A percentile compares a stretch with the other conserved stretches of the same genome.
Conservation (phyloP, 2,329 filamentous ascomycete genomes). For the Pestalotiopsis sp. region DNA sequence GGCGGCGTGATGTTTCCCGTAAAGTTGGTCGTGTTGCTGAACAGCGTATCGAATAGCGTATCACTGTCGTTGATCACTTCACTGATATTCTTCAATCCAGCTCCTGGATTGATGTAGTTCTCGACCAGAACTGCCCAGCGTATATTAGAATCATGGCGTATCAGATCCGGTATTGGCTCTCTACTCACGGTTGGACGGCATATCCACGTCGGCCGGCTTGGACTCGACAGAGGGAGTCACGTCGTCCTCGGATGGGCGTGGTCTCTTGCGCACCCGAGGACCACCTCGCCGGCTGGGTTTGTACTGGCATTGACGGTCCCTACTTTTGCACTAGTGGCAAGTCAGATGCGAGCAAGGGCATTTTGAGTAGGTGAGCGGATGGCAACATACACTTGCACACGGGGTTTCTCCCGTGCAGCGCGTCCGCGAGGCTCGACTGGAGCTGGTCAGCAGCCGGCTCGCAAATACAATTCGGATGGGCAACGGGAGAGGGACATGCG, state of each 20-base stretch:
- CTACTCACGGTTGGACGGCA: slow-evolving; percentile 34
- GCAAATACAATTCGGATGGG: background rate
- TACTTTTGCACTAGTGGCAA: slow-evolving; percentile 38
- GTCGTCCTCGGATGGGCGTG: slow-evolving; percentile 29
- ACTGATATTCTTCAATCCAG: slow-evolving; percentile 48
- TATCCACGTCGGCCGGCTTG: slow-evolving; percentile 28
- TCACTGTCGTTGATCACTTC: slow-evolving; percentile 50
- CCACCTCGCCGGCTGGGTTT: slow-evolving; percentile 46
- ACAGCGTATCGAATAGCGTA: slow-evolving; percentile 49
- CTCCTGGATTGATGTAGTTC: slow-evolving; percentile 49
- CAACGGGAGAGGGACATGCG: background rate
- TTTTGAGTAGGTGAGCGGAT: background rate
- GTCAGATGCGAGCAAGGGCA: slow-evolving; percentile 16
- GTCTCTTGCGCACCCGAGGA: slow-evolving; percentile 45
- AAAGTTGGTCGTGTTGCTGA: slow-evolving; percentile 29
- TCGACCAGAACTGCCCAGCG: slow-evolving; percentile 32
- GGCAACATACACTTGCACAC: slow-evolving; percentile 10
- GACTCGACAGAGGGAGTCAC: slow-evolving; percentile 29
- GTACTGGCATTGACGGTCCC: slow-evolving; percentile 45
- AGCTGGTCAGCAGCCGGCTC: slow-evolving; percentile 5
- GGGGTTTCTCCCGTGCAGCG: slow-evolving; percentile 12
- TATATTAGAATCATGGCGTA: slow-evolving; percentile 20
- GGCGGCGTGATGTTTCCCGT: slow-evolving; percentile 18
- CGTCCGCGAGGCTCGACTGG: slow-evolving; percentile 12
- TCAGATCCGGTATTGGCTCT: slow-evolving; percentile 20